A percentile compares a stretch with the other conserved stretches of the same genome.
phyloP scores from a whole-genome alignment of 2,329 filamentous ascomycete species.

The Bisporella sp. region DNA sequence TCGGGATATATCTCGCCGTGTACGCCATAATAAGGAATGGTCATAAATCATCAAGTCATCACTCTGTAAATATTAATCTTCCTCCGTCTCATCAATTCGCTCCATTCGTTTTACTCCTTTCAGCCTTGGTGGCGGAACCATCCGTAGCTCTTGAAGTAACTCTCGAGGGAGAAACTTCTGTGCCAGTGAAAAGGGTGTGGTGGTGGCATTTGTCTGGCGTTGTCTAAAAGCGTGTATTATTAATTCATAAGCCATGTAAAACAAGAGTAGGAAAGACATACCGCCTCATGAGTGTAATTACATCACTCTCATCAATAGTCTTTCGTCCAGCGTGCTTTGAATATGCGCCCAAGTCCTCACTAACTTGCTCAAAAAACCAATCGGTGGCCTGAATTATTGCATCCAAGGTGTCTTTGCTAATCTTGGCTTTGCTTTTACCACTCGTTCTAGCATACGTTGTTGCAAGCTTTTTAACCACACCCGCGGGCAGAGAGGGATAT shows the following conservation, averaged over 20 bases:
- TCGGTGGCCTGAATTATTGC: slow-evolving; percentile 76
- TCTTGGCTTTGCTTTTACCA: slow-evolving; percentile 57
- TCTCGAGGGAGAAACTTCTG: slow-evolving; percentile 77
- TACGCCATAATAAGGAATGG: slow-evolving; percentile 73
- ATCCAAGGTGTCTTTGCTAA: slow-evolving; percentile 66
- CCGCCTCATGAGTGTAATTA: slow-evolving; percentile 77
- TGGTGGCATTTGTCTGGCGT: slow-evolving; percentile 63
- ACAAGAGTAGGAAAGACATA: slow-evolving; percentile 36
- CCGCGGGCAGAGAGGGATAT: slow-evolving; percentile 66
- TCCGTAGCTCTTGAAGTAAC: slow-evolving; percentile 73
- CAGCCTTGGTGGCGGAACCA: slow-evolving; percentile 49
- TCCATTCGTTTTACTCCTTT: slow-evolving; percentile 34
- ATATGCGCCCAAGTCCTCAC: slow-evolving; percentile 73
- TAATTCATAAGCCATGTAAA: slow-evolving; percentile 6
- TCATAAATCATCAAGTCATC: slow-evolving; percentile 33
- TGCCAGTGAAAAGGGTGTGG: slow-evolving; percentile 80
- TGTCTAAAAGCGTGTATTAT: slow-evolving; percentile 51
- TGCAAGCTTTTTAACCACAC: slow-evolving; percentile 67
- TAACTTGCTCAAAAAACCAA: slow-evolving; percentile 86
- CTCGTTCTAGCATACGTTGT: slow-evolving; percentile 64
- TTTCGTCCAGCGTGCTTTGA: slow-evolving; percentile 76
- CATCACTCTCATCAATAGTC: slow-evolving; percentile 79
- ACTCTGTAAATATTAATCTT: slow-evolving; percentile 24
- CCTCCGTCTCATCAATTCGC: slow-evolving; percentile 34
- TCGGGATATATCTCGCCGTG: slow-evolving; percentile 62